These are phyloP conservation scores for Fusarium redolens DNA, from an alignment of 2,329 filamentous ascomycete species.

Conservation along the genomic window DNA sequence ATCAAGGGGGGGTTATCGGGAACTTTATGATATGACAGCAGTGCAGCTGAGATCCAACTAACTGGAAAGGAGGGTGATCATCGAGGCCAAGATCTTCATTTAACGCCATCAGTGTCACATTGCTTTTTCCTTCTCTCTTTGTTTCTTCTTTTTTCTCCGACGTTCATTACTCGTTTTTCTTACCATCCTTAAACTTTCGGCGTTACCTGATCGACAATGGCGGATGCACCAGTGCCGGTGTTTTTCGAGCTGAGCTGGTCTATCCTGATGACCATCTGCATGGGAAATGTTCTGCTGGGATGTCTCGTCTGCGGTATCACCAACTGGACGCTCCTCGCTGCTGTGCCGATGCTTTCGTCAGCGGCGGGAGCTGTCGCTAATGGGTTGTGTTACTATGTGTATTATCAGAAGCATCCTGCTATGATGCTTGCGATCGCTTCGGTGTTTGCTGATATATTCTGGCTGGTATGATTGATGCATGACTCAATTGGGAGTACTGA, in stretches of 20 bases:
- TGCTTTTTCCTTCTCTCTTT: slow-evolving; percentile 2
- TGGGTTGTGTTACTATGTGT: slow-evolving; percentile 55
- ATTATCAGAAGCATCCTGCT: slow-evolving; percentile 45
- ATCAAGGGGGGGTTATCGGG: background rate
- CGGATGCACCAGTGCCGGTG: slow-evolving; percentile 20
- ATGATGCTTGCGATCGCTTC: slow-evolving; percentile 48
- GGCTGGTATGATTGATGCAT: slow-evolving; percentile 49
- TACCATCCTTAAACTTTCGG: background rate
- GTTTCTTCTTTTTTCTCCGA: background rate
- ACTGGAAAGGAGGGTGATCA: slow-evolving; percentile 7
- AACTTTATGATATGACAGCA: background rate
- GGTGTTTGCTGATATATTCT: slow-evolving; percentile 52
- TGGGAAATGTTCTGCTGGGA: slow-evolving; percentile 53
- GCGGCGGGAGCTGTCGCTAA: slow-evolving; percentile 53
- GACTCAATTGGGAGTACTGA: fast-evolving
- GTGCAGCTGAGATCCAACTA: background rate
- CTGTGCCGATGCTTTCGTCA: slow-evolving; percentile 54
- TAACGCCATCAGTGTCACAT: slow-evolving; percentile 5
- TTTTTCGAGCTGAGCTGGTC: slow-evolving; percentile 58
- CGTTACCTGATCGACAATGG: slow-evolving; percentile 10
- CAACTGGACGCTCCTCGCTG: slow-evolving; percentile 49
- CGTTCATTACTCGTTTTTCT: background rate
- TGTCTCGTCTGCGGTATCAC: slow-evolving; percentile 53
- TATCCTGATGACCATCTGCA: slow-evolving; percentile 55
- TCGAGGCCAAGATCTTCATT: background rate